Conservation (phyloP, 139 green algal species). For the Microglena sp. region DNA sequence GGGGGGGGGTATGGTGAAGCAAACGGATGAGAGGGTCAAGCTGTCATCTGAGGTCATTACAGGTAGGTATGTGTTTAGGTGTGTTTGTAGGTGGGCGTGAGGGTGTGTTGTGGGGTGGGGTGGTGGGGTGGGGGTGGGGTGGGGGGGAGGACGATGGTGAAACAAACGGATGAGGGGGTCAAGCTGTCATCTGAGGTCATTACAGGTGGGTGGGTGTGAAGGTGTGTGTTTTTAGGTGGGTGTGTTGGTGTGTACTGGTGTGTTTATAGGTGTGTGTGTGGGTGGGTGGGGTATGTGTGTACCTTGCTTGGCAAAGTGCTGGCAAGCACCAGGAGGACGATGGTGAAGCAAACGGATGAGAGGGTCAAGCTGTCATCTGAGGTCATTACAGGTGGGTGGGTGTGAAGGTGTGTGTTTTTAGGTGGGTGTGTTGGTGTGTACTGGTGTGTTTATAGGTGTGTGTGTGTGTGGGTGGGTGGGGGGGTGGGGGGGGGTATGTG, state of each 20-base stretch:
- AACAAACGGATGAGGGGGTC: too few species aligned
- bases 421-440: slow-evolving; percentile 5
- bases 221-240: too few species aligned
- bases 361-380: slow-evolving; percentile 71
- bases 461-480: too few species aligned
- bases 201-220: neutral
- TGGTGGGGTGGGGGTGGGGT: too few species aligned
- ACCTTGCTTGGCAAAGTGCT: slow-evolving; percentile 50
- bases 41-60: neutral
- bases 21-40: too few species aligned
- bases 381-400: slow-evolving; percentile 49
- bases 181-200: neutral
- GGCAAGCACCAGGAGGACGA: slow-evolving; percentile 33
- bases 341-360: slow-evolving; percentile 59
- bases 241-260: too few species aligned
- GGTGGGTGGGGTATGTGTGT: too few species aligned
- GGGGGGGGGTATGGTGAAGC: neutral
- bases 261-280: too few species aligned
- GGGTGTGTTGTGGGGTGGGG: too few species aligned
- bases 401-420: slow-evolving; percentile 1
- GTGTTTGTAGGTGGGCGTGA: slow-evolving; percentile 5
- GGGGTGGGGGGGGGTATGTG: too few species aligned
- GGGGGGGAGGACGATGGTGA: neutral
- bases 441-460: neutral
- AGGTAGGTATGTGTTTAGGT: neutral